Evolutionary conservation across 345 rosid species (phyloP), one percentile per base, ranked within the genome.

Genomic region (Eucalyptus tenuipes): DNA sequence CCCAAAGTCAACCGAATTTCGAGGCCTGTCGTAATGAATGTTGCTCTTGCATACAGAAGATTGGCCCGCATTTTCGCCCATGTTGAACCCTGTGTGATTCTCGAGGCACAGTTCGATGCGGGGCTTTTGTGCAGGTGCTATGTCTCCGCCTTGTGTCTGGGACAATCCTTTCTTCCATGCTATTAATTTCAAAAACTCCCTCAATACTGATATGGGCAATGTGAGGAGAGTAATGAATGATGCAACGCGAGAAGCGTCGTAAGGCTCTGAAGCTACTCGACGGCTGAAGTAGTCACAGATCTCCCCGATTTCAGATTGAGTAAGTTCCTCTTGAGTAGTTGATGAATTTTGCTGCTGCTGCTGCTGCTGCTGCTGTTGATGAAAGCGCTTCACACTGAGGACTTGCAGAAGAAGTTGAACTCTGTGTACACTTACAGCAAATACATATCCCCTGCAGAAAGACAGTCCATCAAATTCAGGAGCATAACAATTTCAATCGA

Each of bases 371-470:
- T 96, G 99, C 89, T 95, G 97, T 50, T 97, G 98, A 90, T 98
- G 99, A 92, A 95, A 95, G 88, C 99, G 97, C 92, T 94, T 97
- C 86, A 96, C 99, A 88, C 99, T 98, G 85, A 96, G 96, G 90
- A 98, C 99, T 91, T 98, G 99, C 85, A 98, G 99, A 89, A 98
- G 99, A 90, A 98, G 99, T 89, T 98, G 99, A 91, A 96, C 99
- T 93, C 99, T 92, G 92, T 98, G 99, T 86, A 98, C 99, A 52
- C 99, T 97, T 71, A 98, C 99, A 1, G 99, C 98, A 92, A 98
- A 98, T 66, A 96, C 99, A 92, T 98, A 97, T 75, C 99, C 99
- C 92, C 99, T 98, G 93, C 90, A 90, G 57, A 87, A 92, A 6
- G 47, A 75, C 82, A 75, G 45, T 37, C 47, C 82, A 75, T 40